Conservation (phyloP, 2,329 filamentous ascomycete species). For the Exophiala sideris region DNA sequence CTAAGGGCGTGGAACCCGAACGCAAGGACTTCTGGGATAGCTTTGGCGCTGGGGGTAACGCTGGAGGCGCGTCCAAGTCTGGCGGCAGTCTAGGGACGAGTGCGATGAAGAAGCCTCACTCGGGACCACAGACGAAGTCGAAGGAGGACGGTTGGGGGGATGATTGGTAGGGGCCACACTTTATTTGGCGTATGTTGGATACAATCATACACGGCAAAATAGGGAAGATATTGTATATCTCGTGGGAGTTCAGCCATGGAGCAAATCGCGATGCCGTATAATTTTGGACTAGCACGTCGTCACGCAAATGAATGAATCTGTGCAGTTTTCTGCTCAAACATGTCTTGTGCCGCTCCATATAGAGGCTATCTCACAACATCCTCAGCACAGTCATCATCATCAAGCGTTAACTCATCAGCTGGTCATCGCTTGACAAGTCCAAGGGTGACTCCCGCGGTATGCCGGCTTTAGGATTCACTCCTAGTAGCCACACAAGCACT, state of each 20-base stretch:
- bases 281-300: no score
- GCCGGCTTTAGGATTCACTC: not conserved
- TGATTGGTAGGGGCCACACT: constrained; percentile 36
- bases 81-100: constrained; percentile 57
- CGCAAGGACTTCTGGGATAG: constrained; percentile 90
- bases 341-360: no score
- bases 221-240: no score
- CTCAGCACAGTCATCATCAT: no score
- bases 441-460: no score
- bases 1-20: constrained; percentile 53
- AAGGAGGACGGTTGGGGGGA: constrained; percentile 60
- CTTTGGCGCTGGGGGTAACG: constrained; percentile 49
- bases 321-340: no score
- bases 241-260: no score
- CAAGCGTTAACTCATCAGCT: no score
- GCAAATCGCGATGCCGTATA: no score
- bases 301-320: no score
- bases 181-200: not conserved
- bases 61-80: constrained; percentile 24
- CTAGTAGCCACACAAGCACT: constrained; percentile 19
- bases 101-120: constrained; percentile 55
- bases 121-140: constrained; percentile 35
- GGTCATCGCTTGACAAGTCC: no score
- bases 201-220: not conserved
- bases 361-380: no score